Evolutionary conservation across 2,329 filamentous ascomycete species (phyloP).

Genomic region (Botrytis sinoallii): DNA sequence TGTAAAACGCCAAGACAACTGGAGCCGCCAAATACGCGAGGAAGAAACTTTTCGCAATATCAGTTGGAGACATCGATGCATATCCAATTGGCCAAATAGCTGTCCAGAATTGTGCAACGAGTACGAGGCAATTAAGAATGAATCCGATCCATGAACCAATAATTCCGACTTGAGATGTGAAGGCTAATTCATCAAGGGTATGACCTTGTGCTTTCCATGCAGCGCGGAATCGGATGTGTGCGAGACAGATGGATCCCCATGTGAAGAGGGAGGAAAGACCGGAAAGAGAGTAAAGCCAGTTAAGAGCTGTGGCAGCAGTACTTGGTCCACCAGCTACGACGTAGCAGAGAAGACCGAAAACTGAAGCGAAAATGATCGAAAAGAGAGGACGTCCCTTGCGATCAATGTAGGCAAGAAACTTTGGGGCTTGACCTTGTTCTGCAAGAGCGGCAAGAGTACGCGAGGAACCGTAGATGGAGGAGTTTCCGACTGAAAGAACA

Average conservation of each 20-base stretch:
- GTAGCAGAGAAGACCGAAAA: conserved; percentile 47
- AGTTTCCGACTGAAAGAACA: conserved; percentile 57
- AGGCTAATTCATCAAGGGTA: conserved; percentile 62
- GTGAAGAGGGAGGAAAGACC: conserved; percentile 58
- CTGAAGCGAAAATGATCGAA: conserved; percentile 42
- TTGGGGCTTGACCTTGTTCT: conserved; percentile 57
- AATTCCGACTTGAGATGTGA: conserved; percentile 57
- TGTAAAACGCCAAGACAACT: conserved; percentile 53
- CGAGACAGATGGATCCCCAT: conserved; percentile 63
- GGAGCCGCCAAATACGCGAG: conserved; percentile 52
- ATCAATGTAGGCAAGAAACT: conserved; percentile 56
- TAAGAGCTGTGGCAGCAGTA: conserved; percentile 50
- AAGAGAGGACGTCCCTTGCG: conserved; percentile 54
- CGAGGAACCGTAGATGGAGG: conserved; percentile 56
- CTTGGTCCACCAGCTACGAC: conserved; percentile 49
- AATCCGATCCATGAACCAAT: conserved; percentile 62
- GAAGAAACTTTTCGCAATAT: conserved; percentile 55
- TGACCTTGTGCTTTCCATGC: conserved; percentile 58
- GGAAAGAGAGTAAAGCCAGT: conserved; percentile 63
- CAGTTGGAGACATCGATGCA: conserved; percentile 23
- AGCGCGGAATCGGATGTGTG: conserved; percentile 65
- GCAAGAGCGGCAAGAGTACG: conserved; percentile 58
- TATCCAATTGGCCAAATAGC: conserved; percentile 49
- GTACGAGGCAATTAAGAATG: conserved; percentile 47
- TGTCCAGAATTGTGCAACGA: conserved; percentile 42